phyloP scores from a whole-genome alignment of 805 yeast species.

The Candida stauntonica region DNA sequence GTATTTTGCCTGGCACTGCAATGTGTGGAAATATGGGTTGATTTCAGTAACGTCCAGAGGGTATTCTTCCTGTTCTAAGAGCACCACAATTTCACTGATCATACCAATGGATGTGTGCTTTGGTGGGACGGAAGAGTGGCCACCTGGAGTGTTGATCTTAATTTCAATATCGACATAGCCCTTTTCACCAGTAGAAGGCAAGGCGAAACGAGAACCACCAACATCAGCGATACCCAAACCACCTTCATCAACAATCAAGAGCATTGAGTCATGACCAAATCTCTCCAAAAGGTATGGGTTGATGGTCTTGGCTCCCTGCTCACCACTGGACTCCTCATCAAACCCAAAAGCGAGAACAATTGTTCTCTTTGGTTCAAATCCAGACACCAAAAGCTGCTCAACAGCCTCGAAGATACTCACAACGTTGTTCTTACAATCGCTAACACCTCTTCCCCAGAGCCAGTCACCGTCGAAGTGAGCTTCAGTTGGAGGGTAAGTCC shows the following conservation, averaged over 20 bases:
- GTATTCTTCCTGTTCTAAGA: slow-evolving; percentile 43
- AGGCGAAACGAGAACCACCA: slow-evolving; percentile 39
- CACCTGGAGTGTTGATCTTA: slow-evolving; percentile 59
- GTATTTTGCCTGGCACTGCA: slow-evolving; percentile 58
- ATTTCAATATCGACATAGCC: slow-evolving; percentile 53
- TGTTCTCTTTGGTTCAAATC: slow-evolving; percentile 58
- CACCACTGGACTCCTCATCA: slow-evolving; percentile 1
- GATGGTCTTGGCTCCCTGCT: slow-evolving; percentile 45
- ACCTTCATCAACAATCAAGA: slow-evolving; percentile 74
- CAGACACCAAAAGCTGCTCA: slow-evolving; percentile 48
- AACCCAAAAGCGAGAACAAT: slow-evolving; percentile 59
- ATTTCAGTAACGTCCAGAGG: slow-evolving; percentile 28
- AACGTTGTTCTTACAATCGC: slow-evolving; percentile 70
- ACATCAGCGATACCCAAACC: slow-evolving; percentile 24
- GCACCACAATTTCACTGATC: slow-evolving; percentile 38
- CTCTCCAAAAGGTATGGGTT: slow-evolving; percentile 42
- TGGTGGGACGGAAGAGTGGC: slow-evolving; percentile 77
- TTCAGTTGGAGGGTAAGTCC: slow-evolving; percentile 66
- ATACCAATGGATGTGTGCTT: slow-evolving; percentile 49
- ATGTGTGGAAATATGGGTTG: slow-evolving; percentile 56
- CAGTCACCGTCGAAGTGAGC: slow-evolving; percentile 61
- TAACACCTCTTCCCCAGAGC: slow-evolving; percentile 74
- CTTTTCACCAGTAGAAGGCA: slow-evolving; percentile 58
- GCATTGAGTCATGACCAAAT: slow-evolving; percentile 58
- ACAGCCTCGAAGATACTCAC: slow-evolving; percentile 62